Percentiles rank a stretch among this genome's conserved stretches.
Conservation (phyloP, 352 stramenopile genomes). For the Blastocystis sp. region DNA sequence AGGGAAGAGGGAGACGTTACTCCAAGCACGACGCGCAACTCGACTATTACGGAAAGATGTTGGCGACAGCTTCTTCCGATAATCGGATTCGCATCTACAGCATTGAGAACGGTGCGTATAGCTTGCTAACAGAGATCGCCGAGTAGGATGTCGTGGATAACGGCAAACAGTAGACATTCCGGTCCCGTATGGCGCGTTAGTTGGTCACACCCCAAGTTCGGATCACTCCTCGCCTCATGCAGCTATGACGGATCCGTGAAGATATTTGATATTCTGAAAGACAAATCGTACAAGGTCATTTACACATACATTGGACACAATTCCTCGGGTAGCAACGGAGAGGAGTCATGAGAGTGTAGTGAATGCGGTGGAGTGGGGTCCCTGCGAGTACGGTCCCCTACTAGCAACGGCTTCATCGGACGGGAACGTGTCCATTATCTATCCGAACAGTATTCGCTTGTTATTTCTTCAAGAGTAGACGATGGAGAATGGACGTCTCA, state of each 20-base stretch:
- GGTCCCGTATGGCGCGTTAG: constrained; percentile 92
- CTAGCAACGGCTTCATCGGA: constrained; percentile 82
- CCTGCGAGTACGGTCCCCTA: constrained; percentile 85
- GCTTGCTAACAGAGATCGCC: neutral
- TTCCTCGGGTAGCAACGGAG: neutral
- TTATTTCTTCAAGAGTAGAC: constrained; percentile 58
- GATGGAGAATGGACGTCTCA: constrained; percentile 78
- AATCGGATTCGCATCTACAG: constrained; percentile 79
- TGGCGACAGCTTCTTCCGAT: constrained; percentile 92
- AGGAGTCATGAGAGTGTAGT: constrained; percentile 63
- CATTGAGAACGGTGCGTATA: constrained; percentile 61
- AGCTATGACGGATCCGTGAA: constrained; percentile 92
- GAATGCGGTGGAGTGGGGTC: constrained; percentile 86
- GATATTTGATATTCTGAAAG: constrained; percentile 66
- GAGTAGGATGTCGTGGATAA: constrained; percentile 62
- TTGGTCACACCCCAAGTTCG: constrained; percentile 95
- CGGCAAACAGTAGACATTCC: constrained; percentile 70
- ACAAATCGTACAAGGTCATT: constrained; percentile 46
- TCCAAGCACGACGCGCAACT: constrained; percentile 86
- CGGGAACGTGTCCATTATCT: constrained; percentile 76
- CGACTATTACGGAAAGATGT: constrained; percentile 96
- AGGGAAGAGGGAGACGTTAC: constrained; percentile 59
- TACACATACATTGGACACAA: constrained; percentile 53
- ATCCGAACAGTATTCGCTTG: constrained; percentile 57
- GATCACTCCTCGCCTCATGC: constrained; percentile 84